Percentiles rank a stretch among this genome's conserved stretches.
phyloP scores from a whole-genome alignment of 352 stramenopile species.

The Saprolegnia diclina region DNA sequence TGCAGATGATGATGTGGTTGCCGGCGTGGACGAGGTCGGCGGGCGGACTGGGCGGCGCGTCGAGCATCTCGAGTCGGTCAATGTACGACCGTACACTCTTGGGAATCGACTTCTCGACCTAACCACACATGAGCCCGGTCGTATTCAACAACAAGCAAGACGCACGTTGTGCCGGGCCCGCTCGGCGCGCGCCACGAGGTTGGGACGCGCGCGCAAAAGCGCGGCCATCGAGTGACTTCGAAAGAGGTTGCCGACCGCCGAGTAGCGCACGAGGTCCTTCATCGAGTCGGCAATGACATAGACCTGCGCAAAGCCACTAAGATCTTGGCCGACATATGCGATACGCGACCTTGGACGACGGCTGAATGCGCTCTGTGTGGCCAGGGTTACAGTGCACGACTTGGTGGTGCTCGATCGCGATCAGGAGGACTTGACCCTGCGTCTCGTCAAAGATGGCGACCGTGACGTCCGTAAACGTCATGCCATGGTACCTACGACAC shows the following conservation, averaged over 20 bases:
- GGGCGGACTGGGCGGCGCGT: slow-evolving; percentile 40
- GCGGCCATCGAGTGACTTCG: slow-evolving; percentile 3
- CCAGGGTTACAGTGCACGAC: slow-evolving; percentile 74
- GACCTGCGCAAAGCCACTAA: slow-evolving; percentile 22
- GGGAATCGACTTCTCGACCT: slow-evolving; percentile 58
- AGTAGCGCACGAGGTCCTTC: slow-evolving; percentile 43
- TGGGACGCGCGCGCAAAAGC: slow-evolving; percentile 24
- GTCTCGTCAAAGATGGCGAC: slow-evolving; percentile 66
- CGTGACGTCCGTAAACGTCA: slow-evolving; percentile 70
- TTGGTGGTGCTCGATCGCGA: slow-evolving; percentile 61
- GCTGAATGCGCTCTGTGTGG: slow-evolving; percentile 44
- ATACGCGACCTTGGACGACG: slow-evolving; percentile 36
- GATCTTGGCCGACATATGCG: neutral
- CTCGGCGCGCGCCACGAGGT: slow-evolving; percentile 47
- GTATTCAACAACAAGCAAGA: neutral
- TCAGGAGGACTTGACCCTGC: slow-evolving; percentile 62
- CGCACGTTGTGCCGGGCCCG: slow-evolving; percentile 53
- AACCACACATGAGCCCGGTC: neutral
- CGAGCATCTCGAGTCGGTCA: slow-evolving; percentile 36
- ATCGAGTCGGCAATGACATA: slow-evolving; percentile 78
- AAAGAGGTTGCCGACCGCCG: neutral
- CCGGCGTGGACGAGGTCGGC: slow-evolving; percentile 39
- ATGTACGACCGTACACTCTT: slow-evolving; percentile 57
- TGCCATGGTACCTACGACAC: slow-evolving; percentile 39
- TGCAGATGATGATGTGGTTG: slow-evolving; percentile 78